Evolutionary conservation across 2,329 filamentous ascomycete species (phyloP), one percentile per base, ranked within the genome.

Genomic region (Macrophomina tecta): DNA sequence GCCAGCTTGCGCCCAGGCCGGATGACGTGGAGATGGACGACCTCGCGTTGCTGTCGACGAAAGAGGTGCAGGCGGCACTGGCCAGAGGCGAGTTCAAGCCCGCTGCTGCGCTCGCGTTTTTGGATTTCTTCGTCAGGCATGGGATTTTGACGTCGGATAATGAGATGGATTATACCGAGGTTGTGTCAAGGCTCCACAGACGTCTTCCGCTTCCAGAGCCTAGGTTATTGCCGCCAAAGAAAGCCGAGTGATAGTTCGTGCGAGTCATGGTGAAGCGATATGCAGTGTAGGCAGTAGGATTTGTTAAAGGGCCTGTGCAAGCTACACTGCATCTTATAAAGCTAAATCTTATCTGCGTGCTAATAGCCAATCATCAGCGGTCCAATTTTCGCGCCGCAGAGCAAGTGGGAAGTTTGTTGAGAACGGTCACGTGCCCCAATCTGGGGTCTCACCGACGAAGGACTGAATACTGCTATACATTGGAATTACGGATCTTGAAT

Each of bases 71-170:
- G 77, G 82, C 84, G 67, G 88, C 90, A 49, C 81, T 99, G 74
- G 85, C 84, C 14, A 82, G 83, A 62, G 92, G 91, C 12, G 86
- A 90, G 72, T 99, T 94, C 83, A 99, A 99, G 83, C 91, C 93
- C 2, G 98, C 98, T 77, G 97, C 93, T 78, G 90, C 91, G 14
- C 77, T 95, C 66, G 87, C 97, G 58, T 81, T 95, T 76, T 80
- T 97, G 55, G 93, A 98, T 78, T 99, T 98, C 81, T 91, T 99
- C 75, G 84, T 97, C 71, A 86, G 94, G 64, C 92, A 93, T 78
- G 91, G 92, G 0, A 87, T 97, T 69, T 75, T 97, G 74, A 96
- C 90, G 7, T 78, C 82, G 51, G 91, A 91, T 72, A 92, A 93
- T 75, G 94, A 98, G 81, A 85, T 86, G 58, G 82, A 94, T 73